Conservation (phyloP, 768 basidiomycete species). For the Suillus fuscotomentosus region DNA sequence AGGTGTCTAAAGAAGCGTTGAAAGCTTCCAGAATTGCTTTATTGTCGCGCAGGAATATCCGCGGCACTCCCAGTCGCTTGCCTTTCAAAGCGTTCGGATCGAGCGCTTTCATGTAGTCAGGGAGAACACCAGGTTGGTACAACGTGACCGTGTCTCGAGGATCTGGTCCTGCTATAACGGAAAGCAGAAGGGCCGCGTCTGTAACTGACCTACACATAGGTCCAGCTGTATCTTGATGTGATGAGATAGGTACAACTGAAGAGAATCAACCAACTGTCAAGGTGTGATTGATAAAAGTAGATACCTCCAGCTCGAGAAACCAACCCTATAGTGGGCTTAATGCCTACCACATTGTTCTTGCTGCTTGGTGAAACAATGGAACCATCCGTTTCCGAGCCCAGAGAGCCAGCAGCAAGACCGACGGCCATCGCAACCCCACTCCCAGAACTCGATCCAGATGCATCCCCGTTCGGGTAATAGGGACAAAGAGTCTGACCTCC, state of each 20-base stretch:
- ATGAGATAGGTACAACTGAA: constrained; percentile 55
- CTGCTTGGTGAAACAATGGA: constrained; percentile 44
- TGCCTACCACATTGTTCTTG: constrained; percentile 42
- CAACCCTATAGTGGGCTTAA: constrained; percentile 57
- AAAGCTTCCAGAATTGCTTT: constrained; percentile 34
- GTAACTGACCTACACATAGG: constrained; percentile 53
- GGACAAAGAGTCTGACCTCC: constrained; percentile 44
- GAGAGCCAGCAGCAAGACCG: constrained; percentile 40
- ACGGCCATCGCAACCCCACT: constrained; percentile 41
- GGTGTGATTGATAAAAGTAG: not conserved
- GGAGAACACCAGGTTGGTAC: constrained; percentile 45
- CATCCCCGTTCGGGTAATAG: constrained; percentile 40
- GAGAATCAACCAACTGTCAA: not conserved
- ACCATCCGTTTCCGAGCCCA: constrained; percentile 52
- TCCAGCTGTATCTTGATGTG: constrained; percentile 58
- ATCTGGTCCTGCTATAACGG: constrained; percentile 48
- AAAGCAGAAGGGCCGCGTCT: constrained; percentile 55
- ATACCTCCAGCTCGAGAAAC: constrained; percentile 59
- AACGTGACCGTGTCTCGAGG: constrained; percentile 40
- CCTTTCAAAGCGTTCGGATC: constrained; percentile 42
- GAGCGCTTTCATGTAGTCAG: constrained; percentile 56
- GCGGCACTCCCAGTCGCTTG: constrained; percentile 45
- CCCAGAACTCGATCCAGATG: constrained; percentile 44
- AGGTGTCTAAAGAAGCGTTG: constrained; percentile 35
- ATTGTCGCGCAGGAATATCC: constrained; percentile 27